phyloP scores from a whole-genome alignment of 2,329 filamentous ascomycete species.

The Monilinia aucupariae region DNA sequence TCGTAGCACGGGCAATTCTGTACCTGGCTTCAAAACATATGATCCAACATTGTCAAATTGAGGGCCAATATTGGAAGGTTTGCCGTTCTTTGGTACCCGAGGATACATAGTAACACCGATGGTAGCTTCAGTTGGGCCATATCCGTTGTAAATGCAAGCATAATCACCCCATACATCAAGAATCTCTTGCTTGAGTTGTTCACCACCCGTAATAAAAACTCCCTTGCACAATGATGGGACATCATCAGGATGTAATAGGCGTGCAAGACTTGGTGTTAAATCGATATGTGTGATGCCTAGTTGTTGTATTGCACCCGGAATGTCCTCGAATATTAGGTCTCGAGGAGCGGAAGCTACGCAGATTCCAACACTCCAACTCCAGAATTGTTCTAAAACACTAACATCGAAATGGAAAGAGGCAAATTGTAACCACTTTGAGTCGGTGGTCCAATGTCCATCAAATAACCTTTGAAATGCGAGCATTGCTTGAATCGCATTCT shows the following conservation, averaged over 20 bases:
- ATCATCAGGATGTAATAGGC: slow-evolving; percentile 70
- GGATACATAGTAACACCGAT: slow-evolving; percentile 89
- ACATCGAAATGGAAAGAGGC: slow-evolving; percentile 94
- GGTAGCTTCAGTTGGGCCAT: slow-evolving; percentile 87
- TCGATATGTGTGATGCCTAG: slow-evolving; percentile 85
- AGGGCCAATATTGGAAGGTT: slow-evolving; percentile 80
- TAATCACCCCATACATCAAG: slow-evolving; percentile 77
- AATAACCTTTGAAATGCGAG: slow-evolving; percentile 80
- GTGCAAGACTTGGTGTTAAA: slow-evolving; percentile 80
- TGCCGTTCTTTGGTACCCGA: slow-evolving; percentile 70
- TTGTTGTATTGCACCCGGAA: slow-evolving; percentile 64
- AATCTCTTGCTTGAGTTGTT: slow-evolving; percentile 83
- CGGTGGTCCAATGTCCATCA: slow-evolving; percentile 61
- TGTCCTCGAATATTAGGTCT: slow-evolving; percentile 79
- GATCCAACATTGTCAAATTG: slow-evolving; percentile 86
- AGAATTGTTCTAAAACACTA: slow-evolving; percentile 88
- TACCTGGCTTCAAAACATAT: slow-evolving; percentile 67
- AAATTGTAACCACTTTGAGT: slow-evolving; percentile 84
- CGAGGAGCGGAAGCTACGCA: slow-evolving; percentile 75
- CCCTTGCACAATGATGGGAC: slow-evolving; percentile 74
- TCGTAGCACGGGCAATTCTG: slow-evolving; percentile 64
- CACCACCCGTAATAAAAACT: slow-evolving; percentile 90
- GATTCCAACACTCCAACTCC: slow-evolving; percentile 90
- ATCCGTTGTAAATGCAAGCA: slow-evolving; percentile 82
- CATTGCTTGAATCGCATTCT: slow-evolving; percentile 86